Evolutionary conservation across 208 protist genomes (phyloP).

Genomic region (Trypanosoma lewisi): DNA sequence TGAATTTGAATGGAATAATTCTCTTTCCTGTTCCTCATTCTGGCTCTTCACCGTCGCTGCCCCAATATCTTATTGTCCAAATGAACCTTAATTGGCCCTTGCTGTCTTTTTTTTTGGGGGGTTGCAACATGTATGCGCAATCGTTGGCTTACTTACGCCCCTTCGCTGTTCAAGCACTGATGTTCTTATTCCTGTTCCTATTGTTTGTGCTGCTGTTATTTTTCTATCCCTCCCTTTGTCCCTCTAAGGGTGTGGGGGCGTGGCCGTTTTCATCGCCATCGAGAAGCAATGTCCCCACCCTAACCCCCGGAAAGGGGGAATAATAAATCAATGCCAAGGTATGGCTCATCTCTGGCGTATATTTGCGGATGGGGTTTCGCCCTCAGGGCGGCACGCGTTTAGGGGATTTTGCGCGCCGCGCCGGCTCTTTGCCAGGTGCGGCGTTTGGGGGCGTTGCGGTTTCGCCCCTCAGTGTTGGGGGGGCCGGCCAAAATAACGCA

Average conservation of each 20-base stretch:
- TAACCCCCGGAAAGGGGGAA: no score
- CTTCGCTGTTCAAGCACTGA: no score
- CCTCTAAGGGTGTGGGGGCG: slow-evolving; percentile 10
- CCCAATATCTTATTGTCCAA: no score
- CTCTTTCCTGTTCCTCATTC: no score
- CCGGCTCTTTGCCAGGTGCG: slow-evolving; percentile 58
- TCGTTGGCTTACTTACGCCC: no score
- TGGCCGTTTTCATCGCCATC: not conserved
- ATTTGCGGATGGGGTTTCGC: slow-evolving; percentile 49
- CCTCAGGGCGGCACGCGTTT: no score
- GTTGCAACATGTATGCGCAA: no score
- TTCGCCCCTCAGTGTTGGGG: slow-evolving; percentile 51
- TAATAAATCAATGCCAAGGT: not conserved
- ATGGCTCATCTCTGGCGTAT: slow-evolving; percentile 47
- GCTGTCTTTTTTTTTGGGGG: no score
- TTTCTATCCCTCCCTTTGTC: not conserved
- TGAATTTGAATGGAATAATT: no score
- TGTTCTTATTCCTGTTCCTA: not conserved
- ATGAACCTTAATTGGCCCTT: no score
- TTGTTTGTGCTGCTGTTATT: slow-evolving; percentile 1
- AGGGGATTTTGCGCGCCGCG: slow-evolving; percentile 49
- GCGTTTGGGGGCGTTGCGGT: slow-evolving; percentile 50
- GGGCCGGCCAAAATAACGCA: no score
- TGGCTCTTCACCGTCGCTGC: no score
- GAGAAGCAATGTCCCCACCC: not conserved